Evolutionary conservation across 345 rosid genomes (phyloP).

Genomic region (Eucalyptus tenuipes): DNA sequence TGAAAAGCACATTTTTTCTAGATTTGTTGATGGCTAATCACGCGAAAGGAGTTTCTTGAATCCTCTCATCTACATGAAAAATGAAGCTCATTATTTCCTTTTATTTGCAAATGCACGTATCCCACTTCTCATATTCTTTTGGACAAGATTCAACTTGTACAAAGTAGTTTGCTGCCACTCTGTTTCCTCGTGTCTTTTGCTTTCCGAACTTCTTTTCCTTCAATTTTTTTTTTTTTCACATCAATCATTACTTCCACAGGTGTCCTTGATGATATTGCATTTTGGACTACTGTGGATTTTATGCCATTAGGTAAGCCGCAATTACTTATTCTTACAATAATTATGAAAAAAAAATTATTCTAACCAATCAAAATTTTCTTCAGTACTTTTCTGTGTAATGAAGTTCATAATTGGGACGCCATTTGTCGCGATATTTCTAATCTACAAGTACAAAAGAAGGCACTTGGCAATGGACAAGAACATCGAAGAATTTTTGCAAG

Average conservation of each 20-base stretch:
- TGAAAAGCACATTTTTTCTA: background rate
- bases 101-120: background rate
- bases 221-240: background rate
- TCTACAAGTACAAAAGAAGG: background rate
- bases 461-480: background rate
- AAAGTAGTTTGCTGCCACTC: background rate
- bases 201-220: background rate
- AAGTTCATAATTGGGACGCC: background rate
- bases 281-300: rapidly evolving
- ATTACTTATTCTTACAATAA: background rate
- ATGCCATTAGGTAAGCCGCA: background rate
- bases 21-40: rapidly evolving
- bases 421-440: background rate
- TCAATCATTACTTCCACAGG: background rate
- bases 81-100: background rate
- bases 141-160: background rate
- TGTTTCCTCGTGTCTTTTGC: background rate
- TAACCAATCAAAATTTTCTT: background rate
- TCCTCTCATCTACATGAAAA: background rate
- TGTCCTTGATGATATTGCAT: background rate
- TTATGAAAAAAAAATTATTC: background rate
- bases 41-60: background rate
- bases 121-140: background rate
- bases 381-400: background rate
- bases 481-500: background rate